Conservation (phyloP, 192 early-diverging fungal genomes). For the Geranomyces variabilis region DNA sequence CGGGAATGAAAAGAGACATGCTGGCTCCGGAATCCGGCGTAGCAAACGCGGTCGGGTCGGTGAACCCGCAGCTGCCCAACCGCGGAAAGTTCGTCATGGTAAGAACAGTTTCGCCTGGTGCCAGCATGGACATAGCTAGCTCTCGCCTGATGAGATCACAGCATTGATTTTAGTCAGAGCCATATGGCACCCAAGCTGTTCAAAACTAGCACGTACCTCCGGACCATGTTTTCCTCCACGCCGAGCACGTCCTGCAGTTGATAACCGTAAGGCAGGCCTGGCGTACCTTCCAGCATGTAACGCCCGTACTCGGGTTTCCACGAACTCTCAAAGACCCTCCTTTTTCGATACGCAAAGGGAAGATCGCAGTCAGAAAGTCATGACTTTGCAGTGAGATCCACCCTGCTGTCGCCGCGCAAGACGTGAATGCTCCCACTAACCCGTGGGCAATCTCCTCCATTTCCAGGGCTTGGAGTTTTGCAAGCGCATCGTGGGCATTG, state of each 20-base stretch:
- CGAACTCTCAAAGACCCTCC: constrained; percentile 64
- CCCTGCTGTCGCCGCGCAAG: too few relatives aligned
- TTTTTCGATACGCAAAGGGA: constrained; percentile 13
- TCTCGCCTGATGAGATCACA: constrained; percentile 57
- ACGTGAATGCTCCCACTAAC: constrained; percentile 37
- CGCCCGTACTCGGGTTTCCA: constrained; percentile 97
- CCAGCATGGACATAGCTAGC: constrained; percentile 64
- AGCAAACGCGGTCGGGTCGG: constrained; percentile 70
- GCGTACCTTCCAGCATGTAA: constrained; percentile 97
- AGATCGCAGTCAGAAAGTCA: constrained; percentile 1
- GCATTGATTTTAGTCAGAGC: neutral
- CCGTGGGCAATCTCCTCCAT: constrained; percentile 55
- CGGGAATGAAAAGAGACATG: constrained; percentile 88
- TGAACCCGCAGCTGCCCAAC: constrained; percentile 79
- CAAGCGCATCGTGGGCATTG: constrained; percentile 80
- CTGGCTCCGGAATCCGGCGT: constrained; percentile 56
- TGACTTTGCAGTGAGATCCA: neutral
- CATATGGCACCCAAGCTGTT: neutral
- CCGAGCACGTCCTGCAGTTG: constrained; percentile 75
- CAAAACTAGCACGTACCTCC: constrained; percentile 34
- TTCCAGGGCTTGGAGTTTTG: constrained; percentile 73
- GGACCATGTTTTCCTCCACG: constrained; percentile 88
- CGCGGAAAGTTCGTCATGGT: constrained; percentile 88
- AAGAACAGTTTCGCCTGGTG: constrained; percentile 73
- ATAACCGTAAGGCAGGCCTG: constrained; percentile 86